phyloP scores from a whole-genome alignment of 1,284 basidiomycete species.

The Apiotrichum mycotoxinovorans region DNA sequence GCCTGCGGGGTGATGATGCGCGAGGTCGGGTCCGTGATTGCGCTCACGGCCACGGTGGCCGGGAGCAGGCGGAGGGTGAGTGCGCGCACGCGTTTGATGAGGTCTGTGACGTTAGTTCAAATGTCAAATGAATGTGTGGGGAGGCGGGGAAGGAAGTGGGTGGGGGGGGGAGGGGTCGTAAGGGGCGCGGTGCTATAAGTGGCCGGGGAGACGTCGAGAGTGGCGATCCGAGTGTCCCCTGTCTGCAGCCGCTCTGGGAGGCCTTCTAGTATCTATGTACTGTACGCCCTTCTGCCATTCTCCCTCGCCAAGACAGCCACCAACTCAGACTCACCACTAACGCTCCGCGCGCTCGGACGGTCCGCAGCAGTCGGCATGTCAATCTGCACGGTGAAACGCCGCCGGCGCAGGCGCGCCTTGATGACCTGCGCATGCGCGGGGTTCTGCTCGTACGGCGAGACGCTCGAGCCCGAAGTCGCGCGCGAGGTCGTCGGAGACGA shows the following conservation, averaged over 20 bases:
- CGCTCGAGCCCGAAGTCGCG: neutral
- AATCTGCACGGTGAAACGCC: neutral
- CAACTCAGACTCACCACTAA: neutral
- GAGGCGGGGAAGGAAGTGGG: too few relatives aligned
- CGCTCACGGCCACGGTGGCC: slow-evolving; percentile 55
- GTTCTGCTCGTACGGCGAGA: neutral
- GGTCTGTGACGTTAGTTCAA: slow-evolving; percentile 25
- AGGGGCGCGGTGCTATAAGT: too few relatives aligned
- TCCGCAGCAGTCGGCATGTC: neutral
- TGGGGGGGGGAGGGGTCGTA: too few relatives aligned
- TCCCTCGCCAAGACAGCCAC: too few relatives aligned
- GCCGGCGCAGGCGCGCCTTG: neutral
- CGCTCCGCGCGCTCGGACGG: neutral
- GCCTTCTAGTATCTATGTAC: too few relatives aligned
- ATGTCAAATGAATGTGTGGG: too few relatives aligned
- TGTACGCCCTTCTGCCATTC: too few relatives aligned
- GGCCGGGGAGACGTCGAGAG: too few relatives aligned
- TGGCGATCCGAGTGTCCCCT: too few relatives aligned
- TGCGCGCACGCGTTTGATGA: slow-evolving; percentile 72
- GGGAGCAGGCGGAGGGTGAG: slow-evolving; percentile 74
- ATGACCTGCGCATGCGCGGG: neutral
- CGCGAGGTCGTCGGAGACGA: too few relatives aligned
- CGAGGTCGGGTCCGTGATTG: slow-evolving; percentile 44
- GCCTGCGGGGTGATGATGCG: slow-evolving; percentile 50
- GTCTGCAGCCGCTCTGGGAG: too few relatives aligned